Base-by-base conservation (phyloP, 2,329 filamentous ascomycete genomes). In the Chaetomium sp. region DNA sequence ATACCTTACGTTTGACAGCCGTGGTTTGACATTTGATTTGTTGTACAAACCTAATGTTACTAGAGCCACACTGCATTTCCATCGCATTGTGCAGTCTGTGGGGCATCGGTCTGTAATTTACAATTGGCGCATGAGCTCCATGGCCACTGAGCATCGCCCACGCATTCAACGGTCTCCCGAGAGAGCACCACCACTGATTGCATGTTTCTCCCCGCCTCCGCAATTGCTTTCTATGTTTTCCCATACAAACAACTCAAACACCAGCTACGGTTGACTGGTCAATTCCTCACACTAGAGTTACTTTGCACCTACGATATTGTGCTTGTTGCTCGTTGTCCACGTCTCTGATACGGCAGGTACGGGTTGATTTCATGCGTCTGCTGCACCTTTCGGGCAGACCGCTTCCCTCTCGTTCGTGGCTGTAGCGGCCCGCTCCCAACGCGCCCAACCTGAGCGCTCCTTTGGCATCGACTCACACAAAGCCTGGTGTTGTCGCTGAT, bases 131-230 rank as follows among this genome's bases (percentile, higher is more conserved):
- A 57, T 55, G 38, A 21, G 55, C 35, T 49, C 23, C 5, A n/a
- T 10, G 13, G 25, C 57, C 57, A 59, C 57, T 31, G 25, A 42
- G 45, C 29, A 10, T 53, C 12, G 49, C 53, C 58, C 58, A 60
- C 58, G 21, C 47, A 53, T 35, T 56, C 50, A 49, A 45, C 25
- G 9, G 23, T 47, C 9, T n/a, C 19, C 10, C 25, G 19, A 25
- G 35, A 38, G 49, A 56, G 27, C 51, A 49, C 25, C n/a, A 29
- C 38, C 16, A n/a, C n/a, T 3, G 23, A 42, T 53, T 49, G 31
- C 29, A 53, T 33, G 53, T 53, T 45, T 59, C 56, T 63, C 62
- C 55, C 56, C 56, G 62, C 62, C 56, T 59, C 23, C 55, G 42
- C 29, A 51, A 54, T 49, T 27, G 47, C 35, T 45, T 2, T 6